Evolutionary conservation across 208 protist genomes (phyloP).

Genomic region (Vickermania ingenoplastis): DNA sequence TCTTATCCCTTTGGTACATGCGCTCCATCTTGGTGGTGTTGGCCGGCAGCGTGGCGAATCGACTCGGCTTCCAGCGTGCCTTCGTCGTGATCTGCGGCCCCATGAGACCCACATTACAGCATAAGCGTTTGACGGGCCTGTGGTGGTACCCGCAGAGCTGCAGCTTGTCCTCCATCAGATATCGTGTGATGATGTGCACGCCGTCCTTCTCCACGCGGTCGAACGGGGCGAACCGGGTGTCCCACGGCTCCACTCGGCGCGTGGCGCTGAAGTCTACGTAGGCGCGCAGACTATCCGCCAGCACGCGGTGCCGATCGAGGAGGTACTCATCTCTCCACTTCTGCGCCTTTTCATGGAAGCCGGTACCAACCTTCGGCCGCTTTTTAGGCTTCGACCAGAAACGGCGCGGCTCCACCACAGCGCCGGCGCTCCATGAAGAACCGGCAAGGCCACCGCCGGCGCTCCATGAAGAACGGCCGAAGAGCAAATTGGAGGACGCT

Average conservation of each 20-base stretch:
- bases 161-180: slow-evolving; percentile 89
- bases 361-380: slow-evolving; percentile 76
- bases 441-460: slow-evolving; percentile 41
- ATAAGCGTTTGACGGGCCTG: slow-evolving; percentile 73
- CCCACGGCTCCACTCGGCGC: slow-evolving; percentile 79
- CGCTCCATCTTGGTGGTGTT: slow-evolving; percentile 62
- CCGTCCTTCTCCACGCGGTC: slow-evolving; percentile 86
- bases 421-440: slow-evolving; percentile 9
- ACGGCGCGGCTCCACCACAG: slow-evolving; percentile 39
- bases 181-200: slow-evolving; percentile 69
- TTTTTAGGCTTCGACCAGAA: slow-evolving; percentile 88
- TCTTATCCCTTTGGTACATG: slow-evolving; percentile 78
- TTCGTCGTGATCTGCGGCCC: slow-evolving; percentile 67
- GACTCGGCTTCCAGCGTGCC: slow-evolving; percentile 84
- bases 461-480: slow-evolving; percentile 55
- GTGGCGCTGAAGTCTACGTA: slow-evolving; percentile 86
- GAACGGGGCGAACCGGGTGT: slow-evolving; percentile 85
- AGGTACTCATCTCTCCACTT: slow-evolving; percentile 85
- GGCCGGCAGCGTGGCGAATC: slow-evolving; percentile 65
- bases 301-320: slow-evolving; percentile 72
- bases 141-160: slow-evolving; percentile 87
- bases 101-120: slow-evolving; percentile 85
- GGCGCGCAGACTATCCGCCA: slow-evolving; percentile 74
- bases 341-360: slow-evolving; percentile 86
- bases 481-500: slow-evolving; percentile 4